Evolutionary conservation across 2,329 filamentous ascomycete genomes (phyloP).

Genomic region (Lachnellula cervina): DNA sequence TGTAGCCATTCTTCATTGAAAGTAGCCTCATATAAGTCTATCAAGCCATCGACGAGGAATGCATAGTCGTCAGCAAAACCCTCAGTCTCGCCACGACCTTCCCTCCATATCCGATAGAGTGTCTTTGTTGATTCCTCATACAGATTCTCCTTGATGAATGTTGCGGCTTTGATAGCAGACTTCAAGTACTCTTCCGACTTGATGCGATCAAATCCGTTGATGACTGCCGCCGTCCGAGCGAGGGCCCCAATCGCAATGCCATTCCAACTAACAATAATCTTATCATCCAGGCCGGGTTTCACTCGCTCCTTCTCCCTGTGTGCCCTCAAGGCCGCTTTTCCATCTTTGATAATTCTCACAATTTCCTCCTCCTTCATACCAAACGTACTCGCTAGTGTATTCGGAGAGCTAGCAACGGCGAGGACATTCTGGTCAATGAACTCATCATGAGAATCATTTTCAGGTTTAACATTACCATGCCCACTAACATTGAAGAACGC

Average conservation of each 20-base stretch:
- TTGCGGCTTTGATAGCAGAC: constrained; percentile 62
- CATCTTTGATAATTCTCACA: constrained; percentile 59
- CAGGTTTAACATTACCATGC: constrained; percentile 78
- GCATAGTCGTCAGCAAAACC: constrained; percentile 95
- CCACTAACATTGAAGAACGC: constrained; percentile 79
- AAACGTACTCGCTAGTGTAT: constrained; percentile 70
- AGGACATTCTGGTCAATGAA: constrained; percentile 92
- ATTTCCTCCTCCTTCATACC: constrained; percentile 67
- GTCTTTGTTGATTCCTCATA: constrained; percentile 60
- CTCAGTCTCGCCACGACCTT: constrained; percentile 57
- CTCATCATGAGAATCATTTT: constrained; percentile 86
- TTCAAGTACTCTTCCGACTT: constrained; percentile 56
- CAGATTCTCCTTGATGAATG: constrained; percentile 68
- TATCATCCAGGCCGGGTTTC: constrained; percentile 76
- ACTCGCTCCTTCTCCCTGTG: constrained; percentile 71
- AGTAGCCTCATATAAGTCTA: constrained; percentile 81
- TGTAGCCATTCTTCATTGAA: constrained; percentile 69
- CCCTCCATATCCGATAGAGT: constrained; percentile 70
- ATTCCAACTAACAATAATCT: constrained; percentile 84
- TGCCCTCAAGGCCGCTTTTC: constrained; percentile 62
- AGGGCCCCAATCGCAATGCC: constrained; percentile 81
- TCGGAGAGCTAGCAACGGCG: constrained; percentile 61
- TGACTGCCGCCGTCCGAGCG: constrained; percentile 65
- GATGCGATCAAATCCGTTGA: constrained; percentile 55
- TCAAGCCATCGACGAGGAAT: constrained; percentile 74